Base-by-base conservation (phyloP, 768 basidiomycete species). In the Cantharellus cinnabarinus region DNA sequence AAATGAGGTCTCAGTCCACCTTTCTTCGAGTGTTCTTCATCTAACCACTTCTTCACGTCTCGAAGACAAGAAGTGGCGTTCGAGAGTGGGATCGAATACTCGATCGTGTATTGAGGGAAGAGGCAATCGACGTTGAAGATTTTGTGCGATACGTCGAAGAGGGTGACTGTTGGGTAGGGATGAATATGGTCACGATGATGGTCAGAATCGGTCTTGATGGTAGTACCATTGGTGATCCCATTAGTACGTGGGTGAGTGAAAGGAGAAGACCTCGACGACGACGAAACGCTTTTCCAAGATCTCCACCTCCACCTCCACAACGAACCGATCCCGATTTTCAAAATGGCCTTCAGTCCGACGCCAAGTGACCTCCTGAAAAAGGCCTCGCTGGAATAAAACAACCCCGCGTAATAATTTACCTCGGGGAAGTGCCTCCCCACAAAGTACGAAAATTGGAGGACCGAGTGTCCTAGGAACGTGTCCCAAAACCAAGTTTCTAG, bases 51-150 rank as follows among this genome's bases (percentile, higher is more conserved):
- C 60, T 78, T 76, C 60, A 98, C 72, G 61, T 83, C 86, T 41
- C 70, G 70, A 56, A 99, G 75, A 65, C 86, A 90, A 1, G 76
- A 73, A 58, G 71, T 70, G 2, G 89, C 77, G 57, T 79, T 71
- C 50, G 76, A 72, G 63, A 82, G 82, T 3, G 93, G 89, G 42
- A 99, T 76, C 3, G 89, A 88, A 83, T 90, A 94, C 71, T 99
- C 95, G 5, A 88, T 89, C 2, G 95, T 97, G 69, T 90, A 83
- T 70, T 97, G 91, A 1, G 80, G 81, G 70, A 83, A 89, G 89
- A 91, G 77, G 71, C 88, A 91, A 63, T 98, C 93, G 61, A 95
- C 75, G 67, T 97, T 98, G 73, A 95, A 93, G 61, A 98, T 80
- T 41, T 78, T 76, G 65, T 83, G 75, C 10, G 52, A 54, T 7